Conservation (phyloP, 805 yeast species). For the Pichia nanzhaoensis region DNA sequence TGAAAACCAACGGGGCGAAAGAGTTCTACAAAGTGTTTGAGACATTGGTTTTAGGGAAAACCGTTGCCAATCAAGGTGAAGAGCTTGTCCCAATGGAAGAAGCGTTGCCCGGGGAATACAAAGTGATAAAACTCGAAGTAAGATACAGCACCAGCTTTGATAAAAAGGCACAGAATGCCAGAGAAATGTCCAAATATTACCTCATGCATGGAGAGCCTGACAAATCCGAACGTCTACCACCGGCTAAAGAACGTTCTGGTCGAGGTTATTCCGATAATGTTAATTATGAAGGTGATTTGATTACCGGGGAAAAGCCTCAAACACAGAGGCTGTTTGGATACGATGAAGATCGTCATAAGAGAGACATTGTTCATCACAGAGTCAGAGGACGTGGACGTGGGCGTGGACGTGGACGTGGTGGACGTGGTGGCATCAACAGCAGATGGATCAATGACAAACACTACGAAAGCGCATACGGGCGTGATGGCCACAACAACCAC, state of each 20-base stretch:
- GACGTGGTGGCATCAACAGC: conserved; percentile 4
- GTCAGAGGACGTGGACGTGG: not conserved
- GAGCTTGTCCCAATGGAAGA: not conserved
- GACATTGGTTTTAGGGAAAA: not conserved
- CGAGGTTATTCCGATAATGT: not conserved
- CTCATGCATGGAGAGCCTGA: conserved; percentile 68
- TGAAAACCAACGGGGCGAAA: conserved; percentile 8
- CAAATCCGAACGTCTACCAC: conserved; percentile 25
- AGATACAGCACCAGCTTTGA: conserved; percentile 51
- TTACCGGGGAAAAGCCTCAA: conserved; percentile 30
- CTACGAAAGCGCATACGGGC: conserved; percentile 27
- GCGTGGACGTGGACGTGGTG: too few species aligned
- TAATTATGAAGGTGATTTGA: conserved; percentile 25
- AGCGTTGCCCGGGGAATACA: conserved; percentile 1
- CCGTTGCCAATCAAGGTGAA: not conserved
- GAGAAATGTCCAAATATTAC: conserved; percentile 56
- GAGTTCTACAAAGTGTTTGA: not conserved
- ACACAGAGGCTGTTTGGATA: conserved; percentile 34
- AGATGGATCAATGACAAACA: conserved; percentile 31
- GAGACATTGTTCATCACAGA: not conserved
- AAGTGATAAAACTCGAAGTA: conserved; percentile 18
- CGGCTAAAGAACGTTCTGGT: conserved; percentile 17
- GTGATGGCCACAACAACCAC: conserved; percentile 1
- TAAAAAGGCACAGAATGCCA: conserved; percentile 50
- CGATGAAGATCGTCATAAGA: not conserved